Conservation (phyloP, 2,329 filamentous ascomycete species). For the Beauveria caledonica region DNA sequence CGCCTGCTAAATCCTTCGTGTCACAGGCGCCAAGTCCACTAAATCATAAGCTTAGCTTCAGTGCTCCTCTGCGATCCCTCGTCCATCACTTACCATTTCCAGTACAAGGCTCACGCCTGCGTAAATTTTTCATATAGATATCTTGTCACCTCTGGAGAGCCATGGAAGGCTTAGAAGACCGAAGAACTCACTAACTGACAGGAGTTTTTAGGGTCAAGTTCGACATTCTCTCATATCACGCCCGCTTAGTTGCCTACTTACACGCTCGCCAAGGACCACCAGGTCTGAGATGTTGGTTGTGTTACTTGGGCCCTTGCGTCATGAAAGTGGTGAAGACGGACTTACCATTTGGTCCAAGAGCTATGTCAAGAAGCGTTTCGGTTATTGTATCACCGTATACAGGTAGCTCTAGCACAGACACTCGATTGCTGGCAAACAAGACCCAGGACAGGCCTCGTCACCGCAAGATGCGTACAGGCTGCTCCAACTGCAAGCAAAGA, state of each 20-base stretch:
- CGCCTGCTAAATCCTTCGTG: neutral
- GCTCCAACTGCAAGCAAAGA: slow-evolving; percentile 2
- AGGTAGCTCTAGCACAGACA: neutral
- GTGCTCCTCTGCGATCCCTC: neutral
- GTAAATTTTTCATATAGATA: neutral
- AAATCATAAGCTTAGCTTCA: neutral
- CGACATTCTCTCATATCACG: neutral
- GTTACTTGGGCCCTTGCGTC: neutral
- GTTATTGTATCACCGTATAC: neutral
- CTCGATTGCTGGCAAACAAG: neutral
- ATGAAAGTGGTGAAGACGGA: neutral
- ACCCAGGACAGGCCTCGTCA: neutral
- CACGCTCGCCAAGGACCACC: neutral
- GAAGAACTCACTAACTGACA: neutral
- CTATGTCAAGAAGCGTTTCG: neutral
- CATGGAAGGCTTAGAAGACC: neutral
- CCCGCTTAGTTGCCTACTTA: neutral
- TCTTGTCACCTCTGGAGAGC: neutral
- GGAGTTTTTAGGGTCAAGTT: neutral
- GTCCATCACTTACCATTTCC: neutral
- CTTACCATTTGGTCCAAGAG: neutral
- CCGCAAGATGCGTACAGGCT: slow-evolving; percentile 7
- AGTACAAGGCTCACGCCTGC: neutral
- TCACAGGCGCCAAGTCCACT: neutral
- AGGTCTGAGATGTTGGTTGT: neutral